A percentile compares a stretch with the other conserved stretches of the same genome.
Evolutionary conservation across 176 grass and related monocot genomes (phyloP).

Genomic region (Bonia amplexicaulis): DNA sequence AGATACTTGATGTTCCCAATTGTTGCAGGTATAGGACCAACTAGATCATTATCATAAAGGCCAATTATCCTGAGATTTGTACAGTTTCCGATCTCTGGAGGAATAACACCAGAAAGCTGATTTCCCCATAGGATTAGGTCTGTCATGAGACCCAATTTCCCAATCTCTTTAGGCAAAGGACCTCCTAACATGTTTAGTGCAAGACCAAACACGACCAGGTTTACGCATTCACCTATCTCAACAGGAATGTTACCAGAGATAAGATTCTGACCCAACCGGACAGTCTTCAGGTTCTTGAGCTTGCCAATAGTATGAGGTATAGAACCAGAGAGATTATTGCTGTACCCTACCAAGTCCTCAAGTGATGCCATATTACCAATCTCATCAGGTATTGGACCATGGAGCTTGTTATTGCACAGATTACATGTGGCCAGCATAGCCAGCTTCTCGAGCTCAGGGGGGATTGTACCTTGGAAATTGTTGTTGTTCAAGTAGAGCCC

Average conservation of each 20-base stretch:
- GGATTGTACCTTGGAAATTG: slow-evolving; percentile 51
- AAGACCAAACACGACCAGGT: slow-evolving; percentile 73
- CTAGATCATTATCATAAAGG: slow-evolving; percentile 78
- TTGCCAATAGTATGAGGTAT: slow-evolving; percentile 67
- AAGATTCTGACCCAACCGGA: slow-evolving; percentile 83
- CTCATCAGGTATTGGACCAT: slow-evolving; percentile 64
- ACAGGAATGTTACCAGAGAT: slow-evolving; percentile 78
- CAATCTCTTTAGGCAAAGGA: slow-evolving; percentile 68
- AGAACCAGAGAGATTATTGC: slow-evolving; percentile 78
- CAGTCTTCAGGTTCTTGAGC: slow-evolving; percentile 65
- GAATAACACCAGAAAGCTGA: slow-evolving; percentile 65
- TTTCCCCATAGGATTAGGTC: slow-evolving; percentile 86
- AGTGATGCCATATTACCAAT: slow-evolving; percentile 76
- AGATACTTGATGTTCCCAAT: slow-evolving; percentile 68
- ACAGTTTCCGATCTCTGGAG: slow-evolving; percentile 83
- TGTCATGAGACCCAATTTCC: slow-evolving; percentile 55
- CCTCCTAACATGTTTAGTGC: slow-evolving; percentile 82
- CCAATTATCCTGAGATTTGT: slow-evolving; percentile 59
- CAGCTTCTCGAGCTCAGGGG: slow-evolving; percentile 68
- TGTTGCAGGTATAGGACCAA: slow-evolving; percentile 64
- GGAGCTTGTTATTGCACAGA: slow-evolving; percentile 88
- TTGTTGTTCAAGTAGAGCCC: slow-evolving; percentile 69
- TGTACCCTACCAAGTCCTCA: slow-evolving; percentile 72
- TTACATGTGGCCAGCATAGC: slow-evolving; percentile 50
- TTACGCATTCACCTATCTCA: slow-evolving; percentile 73